phyloP scores from a whole-genome alignment of 441 rosid species.

The Mallotus japonicus region DNA sequence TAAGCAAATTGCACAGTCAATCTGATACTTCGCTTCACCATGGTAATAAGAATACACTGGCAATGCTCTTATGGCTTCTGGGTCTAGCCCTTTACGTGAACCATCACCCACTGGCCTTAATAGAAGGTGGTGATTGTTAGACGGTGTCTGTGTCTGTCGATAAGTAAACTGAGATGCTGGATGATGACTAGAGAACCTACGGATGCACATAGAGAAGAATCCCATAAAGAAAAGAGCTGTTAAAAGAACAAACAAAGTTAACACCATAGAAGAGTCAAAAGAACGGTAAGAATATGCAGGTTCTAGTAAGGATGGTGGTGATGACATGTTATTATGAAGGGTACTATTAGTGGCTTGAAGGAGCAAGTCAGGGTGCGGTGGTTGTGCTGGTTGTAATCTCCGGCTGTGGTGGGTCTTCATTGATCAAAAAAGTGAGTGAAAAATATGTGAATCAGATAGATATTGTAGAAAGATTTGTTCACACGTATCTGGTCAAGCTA shows the following conservation, averaged over 20 bases:
- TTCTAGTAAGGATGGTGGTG: background rate
- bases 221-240: constrained; percentile 53
- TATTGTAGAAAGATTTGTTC: no score
- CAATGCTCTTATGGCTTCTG: constrained; percentile 50
- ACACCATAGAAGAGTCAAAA: constrained; percentile 42
- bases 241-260: constrained; percentile 45
- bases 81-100: constrained; percentile 42
- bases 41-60: constrained; percentile 57
- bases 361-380: constrained; percentile 12
- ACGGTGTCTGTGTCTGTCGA: constrained; percentile 2
- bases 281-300: constrained; percentile 7
- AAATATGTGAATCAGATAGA: background rate
- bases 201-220: constrained; percentile 52
- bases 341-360: background rate
- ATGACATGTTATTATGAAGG: background rate
- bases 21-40: constrained; percentile 33
- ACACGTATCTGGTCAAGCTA: no score
- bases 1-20: constrained; percentile 77
- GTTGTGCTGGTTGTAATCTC: background rate
- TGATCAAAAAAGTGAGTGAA: background rate
- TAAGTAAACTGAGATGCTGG: background rate
- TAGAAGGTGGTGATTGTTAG: background rate
- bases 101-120: background rate
- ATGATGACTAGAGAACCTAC: constrained; percentile 31
- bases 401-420: constrained; percentile 5